Conservation (phyloP, 108 stramenopile species). For the Cyclotella distinguenda region DNA sequence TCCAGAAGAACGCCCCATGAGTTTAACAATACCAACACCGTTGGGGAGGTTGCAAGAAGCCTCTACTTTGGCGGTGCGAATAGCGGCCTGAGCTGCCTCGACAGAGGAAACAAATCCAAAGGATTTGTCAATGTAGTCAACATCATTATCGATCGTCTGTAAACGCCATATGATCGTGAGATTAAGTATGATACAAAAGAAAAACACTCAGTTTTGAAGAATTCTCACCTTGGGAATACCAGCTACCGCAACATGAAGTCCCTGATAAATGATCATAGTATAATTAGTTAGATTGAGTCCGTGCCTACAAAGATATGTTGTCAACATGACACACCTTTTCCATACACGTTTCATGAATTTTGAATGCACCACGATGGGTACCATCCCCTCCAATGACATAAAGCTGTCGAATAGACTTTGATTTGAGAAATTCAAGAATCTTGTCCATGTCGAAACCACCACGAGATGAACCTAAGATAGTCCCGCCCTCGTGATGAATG, state of each 20-base stretch:
- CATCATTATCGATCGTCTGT: slow-evolving; percentile 82
- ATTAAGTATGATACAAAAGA: slow-evolving; percentile 50
- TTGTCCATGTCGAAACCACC: slow-evolving; percentile 96
- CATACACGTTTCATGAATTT: slow-evolving; percentile 90
- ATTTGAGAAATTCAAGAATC: slow-evolving; percentile 72
- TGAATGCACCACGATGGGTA: slow-evolving; percentile 94
- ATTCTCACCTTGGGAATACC: slow-evolving; percentile 91
- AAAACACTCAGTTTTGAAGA: not conserved
- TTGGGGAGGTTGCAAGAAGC: slow-evolving; percentile 95
- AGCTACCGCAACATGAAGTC: slow-evolving; percentile 91
- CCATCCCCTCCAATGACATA: slow-evolving; percentile 99
- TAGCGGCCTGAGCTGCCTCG: slow-evolving; percentile 88
- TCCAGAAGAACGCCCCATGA: slow-evolving; percentile 94
- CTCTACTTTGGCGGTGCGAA: slow-evolving; percentile 90
- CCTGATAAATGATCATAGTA: slow-evolving; percentile 25
- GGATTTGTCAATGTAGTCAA: slow-evolving; percentile 94
- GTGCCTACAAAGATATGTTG: not conserved
- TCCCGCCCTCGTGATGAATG: slow-evolving; percentile 95
- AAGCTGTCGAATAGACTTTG: slow-evolving; percentile 77
- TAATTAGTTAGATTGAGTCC: not conserved
- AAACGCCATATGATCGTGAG: slow-evolving; percentile 36
- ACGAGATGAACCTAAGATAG: slow-evolving; percentile 87
- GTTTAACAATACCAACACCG: slow-evolving; percentile 95
- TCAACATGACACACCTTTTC: slow-evolving; percentile 40
- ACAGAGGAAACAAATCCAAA: slow-evolving; percentile 94